Percentiles rank a stretch among this genome's conserved stretches.
phyloP scores from a whole-genome alignment of 768 basidiomycete genomes.

The Kwoniella shandongensis region DNA sequence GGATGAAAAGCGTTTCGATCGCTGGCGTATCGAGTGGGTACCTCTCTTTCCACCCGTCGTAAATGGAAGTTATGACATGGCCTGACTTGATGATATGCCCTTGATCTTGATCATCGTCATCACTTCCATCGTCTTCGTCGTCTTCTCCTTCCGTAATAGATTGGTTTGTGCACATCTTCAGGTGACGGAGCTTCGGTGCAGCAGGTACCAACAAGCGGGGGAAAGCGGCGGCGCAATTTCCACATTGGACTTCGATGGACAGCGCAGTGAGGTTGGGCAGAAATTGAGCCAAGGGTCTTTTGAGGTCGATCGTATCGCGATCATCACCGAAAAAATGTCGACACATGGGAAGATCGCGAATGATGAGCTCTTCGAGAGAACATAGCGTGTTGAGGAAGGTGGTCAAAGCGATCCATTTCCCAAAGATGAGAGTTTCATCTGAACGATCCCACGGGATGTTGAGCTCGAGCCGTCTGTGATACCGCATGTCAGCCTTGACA shows the following conservation, averaged over 20 bases:
- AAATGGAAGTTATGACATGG: background rate
- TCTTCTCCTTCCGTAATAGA: no score
- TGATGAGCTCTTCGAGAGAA: slow-evolving; percentile 1
- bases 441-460: background rate
- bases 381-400: background rate
- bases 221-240: background rate
- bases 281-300: background rate
- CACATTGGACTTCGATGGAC: background rate
- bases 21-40: background rate
- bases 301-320: background rate
- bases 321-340: background rate
- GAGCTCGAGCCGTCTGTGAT: background rate
- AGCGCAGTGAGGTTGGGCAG: background rate
- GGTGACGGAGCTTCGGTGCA: background rate
- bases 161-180: background rate
- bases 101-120: no score
- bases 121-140: no score
- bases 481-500: no score
- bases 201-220: background rate
- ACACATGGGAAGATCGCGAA: background rate
- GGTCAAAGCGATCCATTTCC: background rate
- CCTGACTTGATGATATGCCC: no score
- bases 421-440: background rate
- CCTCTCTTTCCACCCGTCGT: background rate
- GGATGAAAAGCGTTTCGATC: background rate